A percentile compares a stretch with the other conserved stretches of the same genome.
Conservation (phyloP, 805 yeast genomes). For the Lachancea mirantina region DNA sequence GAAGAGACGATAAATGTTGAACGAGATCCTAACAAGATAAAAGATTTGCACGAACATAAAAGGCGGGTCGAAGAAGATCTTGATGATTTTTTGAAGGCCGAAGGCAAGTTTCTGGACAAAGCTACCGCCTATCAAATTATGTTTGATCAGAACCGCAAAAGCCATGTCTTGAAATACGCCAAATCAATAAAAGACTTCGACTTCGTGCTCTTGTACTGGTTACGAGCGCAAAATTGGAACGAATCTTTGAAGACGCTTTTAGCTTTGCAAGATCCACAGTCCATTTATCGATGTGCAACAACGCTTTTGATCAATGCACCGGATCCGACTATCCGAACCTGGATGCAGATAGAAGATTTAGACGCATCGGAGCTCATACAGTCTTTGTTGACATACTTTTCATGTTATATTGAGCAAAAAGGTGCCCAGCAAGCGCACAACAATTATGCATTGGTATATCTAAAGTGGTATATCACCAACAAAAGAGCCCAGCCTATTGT, state of each 20-base stretch:
- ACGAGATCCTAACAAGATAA: slow-evolving; percentile 17
- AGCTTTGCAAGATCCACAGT: slow-evolving; percentile 38
- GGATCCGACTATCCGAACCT: slow-evolving; percentile 60
- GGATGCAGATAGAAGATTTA: slow-evolving; percentile 52
- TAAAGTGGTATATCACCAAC: slow-evolving; percentile 47
- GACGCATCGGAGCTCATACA: slow-evolving; percentile 66
- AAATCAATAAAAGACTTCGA: slow-evolving; percentile 59
- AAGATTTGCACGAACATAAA: slow-evolving; percentile 21
- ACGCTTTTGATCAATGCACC: slow-evolving; percentile 65
- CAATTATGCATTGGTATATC: slow-evolving; percentile 61
- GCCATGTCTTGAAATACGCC: slow-evolving; percentile 62
- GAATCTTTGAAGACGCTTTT: slow-evolving; percentile 57
- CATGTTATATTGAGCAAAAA: slow-evolving; percentile 30
- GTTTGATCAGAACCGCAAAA: slow-evolving; percentile 54
- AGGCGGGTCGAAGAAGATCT: slow-evolving; percentile 29
- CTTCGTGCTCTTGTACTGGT: slow-evolving; percentile 62
- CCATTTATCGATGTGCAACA: slow-evolving; percentile 62
- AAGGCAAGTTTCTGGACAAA: slow-evolving; percentile 49
- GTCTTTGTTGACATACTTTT: slow-evolving; percentile 63
- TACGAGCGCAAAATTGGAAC: slow-evolving; percentile 64
- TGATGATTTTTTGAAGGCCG: slow-evolving; percentile 43
- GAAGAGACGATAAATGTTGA: slow-evolving; percentile 30
- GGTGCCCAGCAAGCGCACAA: slow-evolving; percentile 25
- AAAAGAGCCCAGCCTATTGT: slow-evolving; percentile 41
- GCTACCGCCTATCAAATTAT: slow-evolving; percentile 68